Base-by-base conservation (phyloP, 345 rosid species). In the Eucalyptus leucophloia region DNA sequence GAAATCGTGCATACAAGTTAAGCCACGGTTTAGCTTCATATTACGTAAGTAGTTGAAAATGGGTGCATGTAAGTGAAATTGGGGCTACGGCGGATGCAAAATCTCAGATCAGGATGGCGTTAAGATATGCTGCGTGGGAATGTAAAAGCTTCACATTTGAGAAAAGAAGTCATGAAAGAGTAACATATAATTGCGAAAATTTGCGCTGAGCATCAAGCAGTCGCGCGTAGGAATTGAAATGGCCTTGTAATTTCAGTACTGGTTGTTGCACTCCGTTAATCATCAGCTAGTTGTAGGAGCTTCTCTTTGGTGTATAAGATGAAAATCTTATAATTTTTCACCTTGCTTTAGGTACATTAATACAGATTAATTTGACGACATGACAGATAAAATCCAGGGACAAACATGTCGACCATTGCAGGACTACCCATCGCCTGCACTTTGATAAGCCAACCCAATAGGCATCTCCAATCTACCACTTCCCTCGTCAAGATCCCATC, bases 381-480 rank as follows among this genome's bases (percentile, higher is more conserved):
- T 9, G 26, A 69, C 81, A 69, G 81, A 69, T 69, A 69, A 17
- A 69, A 77, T 77, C 83, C 83, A 37, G 47, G 83, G 47, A 77
- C 47, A 6, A 77, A 40, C 87, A 97, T 96, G 99, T 86, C 98
- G 47, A 92, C 96, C 2, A 88, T 92, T 49, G 91, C 91, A 56
- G 45, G 94, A 16, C 26, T 69, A 89, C 94, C 51, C 87, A 7
- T 9, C 5, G 23, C 30, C 24, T 77, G 83, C 83, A 23, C 83
- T 40, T 77, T 37, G 16, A 11, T 9, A 23, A 37, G 83, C 47
- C 30, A 21, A 40, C 83, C 83, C 83, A 21, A 21, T 26, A 40
- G 83, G 47, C 30, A 42, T 37, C 7, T 77, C 47, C 94, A 49
- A 69, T 65, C 92, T 3, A 86, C 93, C 2, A 90, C 92, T 60